A percentile compares a stretch with the other conserved stretches of the same genome.
Conservation (phyloP, 805 yeast genomes). For the Ogataea paraovalis region DNA sequence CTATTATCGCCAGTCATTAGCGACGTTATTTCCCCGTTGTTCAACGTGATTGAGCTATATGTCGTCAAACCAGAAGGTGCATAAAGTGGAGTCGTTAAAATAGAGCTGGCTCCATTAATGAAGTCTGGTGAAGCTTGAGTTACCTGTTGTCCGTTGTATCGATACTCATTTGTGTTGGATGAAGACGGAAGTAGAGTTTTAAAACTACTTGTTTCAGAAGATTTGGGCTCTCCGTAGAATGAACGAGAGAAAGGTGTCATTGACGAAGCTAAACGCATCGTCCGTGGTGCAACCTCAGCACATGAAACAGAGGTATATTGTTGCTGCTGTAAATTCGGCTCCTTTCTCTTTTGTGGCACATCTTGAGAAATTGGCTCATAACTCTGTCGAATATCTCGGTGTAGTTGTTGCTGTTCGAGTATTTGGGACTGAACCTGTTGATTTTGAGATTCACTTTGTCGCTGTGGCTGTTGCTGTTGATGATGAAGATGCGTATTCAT, state of each 20-base stretch:
- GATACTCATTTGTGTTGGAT: not conserved
- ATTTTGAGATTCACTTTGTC: not conserved
- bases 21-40: constrained; percentile 5
- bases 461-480: not conserved
- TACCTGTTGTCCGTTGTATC: not conserved
- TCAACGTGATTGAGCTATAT: constrained; percentile 7
- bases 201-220: not conserved
- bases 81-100: not conserved
- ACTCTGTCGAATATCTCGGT: not conserved
- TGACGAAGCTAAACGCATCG: not conserved
- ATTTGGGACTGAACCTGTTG: not conserved
- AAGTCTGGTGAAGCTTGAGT: not conserved
- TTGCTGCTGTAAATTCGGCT: not conserved
- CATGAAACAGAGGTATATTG: constrained; percentile 16
- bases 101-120: not conserved
- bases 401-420: not conserved
- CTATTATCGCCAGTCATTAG: constrained; percentile 9
- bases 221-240: not conserved
- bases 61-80: constrained; percentile 1
- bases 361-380: not conserved
- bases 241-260: not conserved
- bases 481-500: too few species aligned
- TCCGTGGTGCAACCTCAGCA: constrained; percentile 23
- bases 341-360: not conserved
- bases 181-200: not conserved